A percentile compares a stretch with the other conserved stretches of the same genome.
phyloP scores from a whole-genome alignment of 2,329 filamentous ascomycete genomes.

The Epichloe coenophiala region DNA sequence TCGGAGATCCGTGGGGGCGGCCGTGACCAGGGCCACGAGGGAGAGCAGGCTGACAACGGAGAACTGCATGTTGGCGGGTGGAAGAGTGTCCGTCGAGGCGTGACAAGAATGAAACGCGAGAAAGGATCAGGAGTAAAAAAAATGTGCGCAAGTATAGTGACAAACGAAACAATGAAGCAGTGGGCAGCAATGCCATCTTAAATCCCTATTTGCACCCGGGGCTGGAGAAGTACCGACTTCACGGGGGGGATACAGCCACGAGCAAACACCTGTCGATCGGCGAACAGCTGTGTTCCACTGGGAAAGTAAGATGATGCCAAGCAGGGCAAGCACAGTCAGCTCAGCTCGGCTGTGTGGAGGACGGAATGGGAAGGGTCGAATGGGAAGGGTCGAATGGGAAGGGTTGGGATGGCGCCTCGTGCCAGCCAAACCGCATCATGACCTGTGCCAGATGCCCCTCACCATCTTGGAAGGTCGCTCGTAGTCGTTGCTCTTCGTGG shows the following conservation, averaged over 20 bases:
- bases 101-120: background rate
- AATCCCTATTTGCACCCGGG: background rate
- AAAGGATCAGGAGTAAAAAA: background rate
- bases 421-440: background rate
- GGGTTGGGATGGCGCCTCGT: too few relatives aligned
- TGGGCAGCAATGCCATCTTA: background rate
- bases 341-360: background rate
- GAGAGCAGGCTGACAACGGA: constrained; percentile 14
- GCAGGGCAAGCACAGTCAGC: background rate
- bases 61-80: constrained; percentile 13
- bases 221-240: background rate
- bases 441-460: background rate
- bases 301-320: background rate
- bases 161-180: background rate
- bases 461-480: constrained; percentile 4
- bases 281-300: background rate
- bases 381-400: too few relatives aligned
- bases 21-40: constrained; percentile 15
- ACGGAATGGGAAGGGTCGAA: too few relatives aligned
- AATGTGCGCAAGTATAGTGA: too few relatives aligned
- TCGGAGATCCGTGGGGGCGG: constrained; percentile 13
- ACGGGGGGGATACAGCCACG: background rate
- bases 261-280: background rate
- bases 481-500: background rate
- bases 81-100: background rate